Percentiles rank a stretch among this genome's conserved stretches.
Conservation (phyloP, 257 asterid species). For the Buddleja alternifolia region DNA sequence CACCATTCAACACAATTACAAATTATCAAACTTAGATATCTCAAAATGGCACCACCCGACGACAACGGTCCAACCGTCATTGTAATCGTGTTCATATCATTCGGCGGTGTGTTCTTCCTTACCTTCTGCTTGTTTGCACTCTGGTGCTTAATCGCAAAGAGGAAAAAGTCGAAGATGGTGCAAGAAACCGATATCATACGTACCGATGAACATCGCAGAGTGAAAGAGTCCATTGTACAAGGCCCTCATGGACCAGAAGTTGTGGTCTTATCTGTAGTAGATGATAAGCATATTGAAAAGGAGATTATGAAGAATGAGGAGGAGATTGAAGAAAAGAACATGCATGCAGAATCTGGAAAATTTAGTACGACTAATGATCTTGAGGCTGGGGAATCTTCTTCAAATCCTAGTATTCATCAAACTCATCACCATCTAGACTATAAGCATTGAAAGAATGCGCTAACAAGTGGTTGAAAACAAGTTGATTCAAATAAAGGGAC, state of each 20-base stretch:
- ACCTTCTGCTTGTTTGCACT: conserved; percentile 43
- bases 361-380: conserved; percentile 6
- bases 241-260: conserved; percentile 44
- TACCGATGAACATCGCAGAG: conserved; percentile 36
- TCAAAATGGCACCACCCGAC: conserved; percentile 38
- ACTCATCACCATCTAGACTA: conserved; percentile 6
- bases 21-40: background rate
- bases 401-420: conserved; percentile 28
- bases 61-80: conserved; percentile 36
- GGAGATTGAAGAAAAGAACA: conserved; percentile 25
- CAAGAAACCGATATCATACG: conserved; percentile 44
- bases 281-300: conserved; percentile 47
- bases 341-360: conserved; percentile 33
- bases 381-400: conserved; percentile 30
- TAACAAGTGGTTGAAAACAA: background rate
- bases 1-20: conserved; percentile 30
- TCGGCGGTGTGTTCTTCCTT: conserved; percentile 44
- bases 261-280: conserved; percentile 47
- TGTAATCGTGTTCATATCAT: conserved; percentile 38
- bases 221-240: conserved; percentile 46
- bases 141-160: conserved; percentile 46
- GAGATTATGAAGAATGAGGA: conserved; percentile 46
- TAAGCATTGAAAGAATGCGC: conserved; percentile 24
- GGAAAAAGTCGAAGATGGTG: conserved; percentile 33
- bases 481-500: conserved; percentile 5